Evolutionary conservation across 2,329 filamentous ascomycete genomes (phyloP).

Genomic region (Beauveria sp.): DNA sequence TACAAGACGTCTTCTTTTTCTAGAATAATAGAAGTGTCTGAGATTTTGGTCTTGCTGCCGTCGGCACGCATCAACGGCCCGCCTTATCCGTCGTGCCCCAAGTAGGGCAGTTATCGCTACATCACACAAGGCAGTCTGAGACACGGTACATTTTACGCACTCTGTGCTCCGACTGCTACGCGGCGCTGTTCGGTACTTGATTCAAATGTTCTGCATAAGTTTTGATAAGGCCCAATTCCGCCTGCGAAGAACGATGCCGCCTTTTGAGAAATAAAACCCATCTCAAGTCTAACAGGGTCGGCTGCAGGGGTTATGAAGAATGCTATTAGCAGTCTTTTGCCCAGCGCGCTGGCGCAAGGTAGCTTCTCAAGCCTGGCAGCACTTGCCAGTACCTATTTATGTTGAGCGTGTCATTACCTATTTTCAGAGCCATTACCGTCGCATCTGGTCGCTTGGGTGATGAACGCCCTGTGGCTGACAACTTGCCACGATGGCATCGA

Average conservation of each 20-base stretch:
- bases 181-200: background rate
- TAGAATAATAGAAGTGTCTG: too few relatives aligned
- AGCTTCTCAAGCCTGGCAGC: too few relatives aligned
- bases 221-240: background rate
- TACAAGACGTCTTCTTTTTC: too few relatives aligned
- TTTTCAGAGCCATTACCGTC: background rate
- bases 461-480: background rate
- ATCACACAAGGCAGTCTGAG: background rate
- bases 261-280: background rate
- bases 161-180: background rate
- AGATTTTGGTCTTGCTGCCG: too few relatives aligned
- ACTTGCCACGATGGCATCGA: background rate
- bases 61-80: background rate
- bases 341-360: background rate
- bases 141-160: background rate
- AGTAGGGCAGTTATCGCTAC: background rate
- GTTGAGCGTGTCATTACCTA: background rate
- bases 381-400: background rate
- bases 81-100: background rate
- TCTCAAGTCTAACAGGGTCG: background rate
- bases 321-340: background rate
- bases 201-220: background rate
- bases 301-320: background rate
- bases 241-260: background rate
- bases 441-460: background rate